Conservation (phyloP, 768 basidiomycete species). For the Botryobasidium botryosum region DNA sequence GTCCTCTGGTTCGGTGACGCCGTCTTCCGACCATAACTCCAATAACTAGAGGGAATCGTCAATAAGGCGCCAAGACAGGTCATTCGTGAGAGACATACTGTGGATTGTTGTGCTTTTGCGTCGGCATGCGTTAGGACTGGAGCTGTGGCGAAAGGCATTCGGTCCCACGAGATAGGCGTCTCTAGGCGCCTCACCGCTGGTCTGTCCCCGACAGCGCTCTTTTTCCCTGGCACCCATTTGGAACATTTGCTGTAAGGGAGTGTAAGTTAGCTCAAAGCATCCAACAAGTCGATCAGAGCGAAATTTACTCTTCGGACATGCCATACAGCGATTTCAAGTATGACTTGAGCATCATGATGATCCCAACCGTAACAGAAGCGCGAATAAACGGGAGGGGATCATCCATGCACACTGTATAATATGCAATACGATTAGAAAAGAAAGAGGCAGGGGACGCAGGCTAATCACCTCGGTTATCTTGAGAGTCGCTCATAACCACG, state of each 20-base stretch:
- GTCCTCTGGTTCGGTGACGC: too few species aligned
- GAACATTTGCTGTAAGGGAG: conserved; percentile 55
- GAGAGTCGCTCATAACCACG: background rate
- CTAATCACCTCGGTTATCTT: background rate
- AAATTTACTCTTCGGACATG: conserved; percentile 75
- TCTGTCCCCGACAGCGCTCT: conserved; percentile 76
- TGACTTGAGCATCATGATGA: conserved; percentile 75
- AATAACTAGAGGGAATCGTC: too few species aligned
- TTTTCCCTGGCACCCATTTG: conserved; percentile 79
- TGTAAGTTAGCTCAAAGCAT: background rate
- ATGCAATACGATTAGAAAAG: background rate
- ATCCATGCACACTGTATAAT: conserved; percentile 1
- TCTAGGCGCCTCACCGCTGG: conserved; percentile 48
- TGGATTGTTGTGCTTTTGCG: conserved; percentile 38
- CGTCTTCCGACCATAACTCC: too few species aligned
- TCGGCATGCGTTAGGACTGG: conserved; percentile 49
- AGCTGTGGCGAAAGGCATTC: conserved; percentile 46
- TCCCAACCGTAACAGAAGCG: conserved; percentile 55
- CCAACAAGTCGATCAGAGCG: background rate
- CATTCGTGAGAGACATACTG: conserved; percentile 35
- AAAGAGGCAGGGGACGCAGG: background rate
- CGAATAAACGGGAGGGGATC: conserved; percentile 13
- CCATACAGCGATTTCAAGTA: conserved; percentile 73
- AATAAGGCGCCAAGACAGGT: background rate
- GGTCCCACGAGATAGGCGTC: conserved; percentile 49